Evolutionary conservation across 2,329 filamentous ascomycete genomes (phyloP).

Genomic region (Fusarium verticillioides): DNA sequence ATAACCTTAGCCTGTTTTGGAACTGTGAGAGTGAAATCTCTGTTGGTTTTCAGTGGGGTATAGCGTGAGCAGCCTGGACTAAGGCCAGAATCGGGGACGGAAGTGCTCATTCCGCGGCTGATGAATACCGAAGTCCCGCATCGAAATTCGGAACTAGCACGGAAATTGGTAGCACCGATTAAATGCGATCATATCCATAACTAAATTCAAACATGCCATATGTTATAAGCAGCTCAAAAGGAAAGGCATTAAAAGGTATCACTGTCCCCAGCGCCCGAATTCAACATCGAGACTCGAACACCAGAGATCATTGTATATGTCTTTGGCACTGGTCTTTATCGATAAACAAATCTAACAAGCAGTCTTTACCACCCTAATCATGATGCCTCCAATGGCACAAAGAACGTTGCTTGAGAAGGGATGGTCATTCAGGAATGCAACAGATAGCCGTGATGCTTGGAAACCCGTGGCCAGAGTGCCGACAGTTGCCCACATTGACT

Average conservation of each 20-base stretch:
- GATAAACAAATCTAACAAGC: not conserved
- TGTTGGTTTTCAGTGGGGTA: not conserved
- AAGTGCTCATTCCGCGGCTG: not conserved
- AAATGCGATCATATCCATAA: not conserved
- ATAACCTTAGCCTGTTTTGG: not conserved
- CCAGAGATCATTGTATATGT: too few species aligned
- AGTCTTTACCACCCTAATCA: not conserved
- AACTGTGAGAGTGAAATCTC: not conserved
- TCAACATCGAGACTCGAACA: accelerated
- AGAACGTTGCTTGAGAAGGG: not conserved
- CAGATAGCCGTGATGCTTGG: constrained; percentile 2
- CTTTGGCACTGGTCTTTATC: too few species aligned
- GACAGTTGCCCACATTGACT: constrained; percentile 16
- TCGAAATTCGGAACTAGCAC: not conserved
- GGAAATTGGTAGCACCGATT: not conserved
- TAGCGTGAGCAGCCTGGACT: not conserved
- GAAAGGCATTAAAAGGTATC: not conserved
- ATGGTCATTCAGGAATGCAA: constrained; percentile 4
- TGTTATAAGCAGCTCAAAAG: not conserved
- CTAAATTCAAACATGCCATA: not conserved
- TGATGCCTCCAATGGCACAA: not conserved
- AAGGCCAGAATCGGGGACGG: not conserved
- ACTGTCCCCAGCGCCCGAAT: accelerated
- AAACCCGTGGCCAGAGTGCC: constrained; percentile 15
- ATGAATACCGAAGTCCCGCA: not conserved